These are phyloP conservation scores for Coniochaeta sp. DNA, from an alignment of 2,329 filamentous ascomycete species.

Conservation along the genomic window DNA sequence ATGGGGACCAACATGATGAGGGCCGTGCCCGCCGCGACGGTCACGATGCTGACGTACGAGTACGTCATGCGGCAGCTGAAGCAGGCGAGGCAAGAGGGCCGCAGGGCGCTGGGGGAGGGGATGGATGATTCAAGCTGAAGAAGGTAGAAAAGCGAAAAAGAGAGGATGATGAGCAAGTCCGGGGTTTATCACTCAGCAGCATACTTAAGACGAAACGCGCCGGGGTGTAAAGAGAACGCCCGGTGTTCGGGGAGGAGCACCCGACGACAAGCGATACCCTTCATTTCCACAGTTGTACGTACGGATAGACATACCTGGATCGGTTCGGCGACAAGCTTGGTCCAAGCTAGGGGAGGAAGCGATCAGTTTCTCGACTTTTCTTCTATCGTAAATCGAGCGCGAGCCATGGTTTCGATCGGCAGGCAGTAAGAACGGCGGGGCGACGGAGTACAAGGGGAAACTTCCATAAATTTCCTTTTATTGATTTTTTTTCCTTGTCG, in stretches of 20 bases:
- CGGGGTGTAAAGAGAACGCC: too few species aligned
- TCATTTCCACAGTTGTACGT: background rate
- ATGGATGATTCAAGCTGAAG: background rate
- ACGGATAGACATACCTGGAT: background rate
- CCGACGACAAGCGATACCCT: too few species aligned
- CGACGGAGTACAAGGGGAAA: background rate
- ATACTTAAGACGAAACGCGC: too few species aligned
- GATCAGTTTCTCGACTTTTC: too few species aligned
- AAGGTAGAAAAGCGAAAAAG: too few species aligned
- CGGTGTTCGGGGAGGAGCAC: too few species aligned
- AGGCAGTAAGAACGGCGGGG: background rate
- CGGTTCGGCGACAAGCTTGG: background rate
- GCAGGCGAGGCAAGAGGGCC: conserved; percentile 30
- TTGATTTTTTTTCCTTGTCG: background rate
- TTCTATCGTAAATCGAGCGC: too few species aligned
- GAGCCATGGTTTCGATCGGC: too few species aligned
- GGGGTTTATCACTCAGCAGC: too few species aligned
- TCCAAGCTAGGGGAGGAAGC: background rate
- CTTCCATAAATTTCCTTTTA: background rate
- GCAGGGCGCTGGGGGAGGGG: conserved; percentile 18
- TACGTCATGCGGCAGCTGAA: conserved; percentile 54
- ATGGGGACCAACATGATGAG: conserved; percentile 98
- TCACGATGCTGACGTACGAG: conserved; percentile 96
- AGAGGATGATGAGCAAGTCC: too few species aligned
- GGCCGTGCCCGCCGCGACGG: conserved; percentile 89